phyloP scores from a whole-genome alignment of 1,139 yeast species.

The Schwanniomyces etchellsii region DNA sequence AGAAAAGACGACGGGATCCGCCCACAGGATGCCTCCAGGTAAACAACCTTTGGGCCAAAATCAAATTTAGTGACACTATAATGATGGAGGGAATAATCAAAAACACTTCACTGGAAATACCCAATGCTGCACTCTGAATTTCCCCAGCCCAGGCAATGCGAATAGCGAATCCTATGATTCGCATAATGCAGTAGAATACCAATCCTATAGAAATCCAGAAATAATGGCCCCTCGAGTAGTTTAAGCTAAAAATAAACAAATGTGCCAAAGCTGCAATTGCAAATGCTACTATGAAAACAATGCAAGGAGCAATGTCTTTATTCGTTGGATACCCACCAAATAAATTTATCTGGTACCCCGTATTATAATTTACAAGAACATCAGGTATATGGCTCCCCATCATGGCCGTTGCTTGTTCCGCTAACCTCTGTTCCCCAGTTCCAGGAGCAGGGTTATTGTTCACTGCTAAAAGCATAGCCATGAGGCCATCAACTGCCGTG shows the following conservation, averaged over 20 bases:
- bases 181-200: constrained; percentile 45
- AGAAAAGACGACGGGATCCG: constrained; percentile 53
- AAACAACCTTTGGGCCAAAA: constrained; percentile 70
- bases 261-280: constrained; percentile 45
- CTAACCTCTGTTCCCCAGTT: constrained; percentile 38
- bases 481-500: constrained; percentile 26
- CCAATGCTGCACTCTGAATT: constrained; percentile 39
- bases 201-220: constrained; percentile 57
- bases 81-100: constrained; percentile 52
- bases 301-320: constrained; percentile 57
- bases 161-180: constrained; percentile 56
- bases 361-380: constrained; percentile 27
- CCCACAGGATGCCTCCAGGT: constrained; percentile 82
- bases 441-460: constrained; percentile 45
- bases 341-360: constrained; percentile 41
- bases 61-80: constrained; percentile 53
- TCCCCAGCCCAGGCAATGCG: constrained; percentile 57
- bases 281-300: constrained; percentile 53
- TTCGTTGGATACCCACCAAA: constrained; percentile 65
- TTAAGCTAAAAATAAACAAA: constrained; percentile 42
- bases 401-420: constrained; percentile 21
- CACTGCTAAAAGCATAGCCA: constrained; percentile 22
- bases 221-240: constrained; percentile 55
- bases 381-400: constrained; percentile 32
- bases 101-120: constrained; percentile 58